Evolutionary conservation across 2,329 filamentous ascomycete species (phyloP).

Genomic region (Monilinia laxa): DNA sequence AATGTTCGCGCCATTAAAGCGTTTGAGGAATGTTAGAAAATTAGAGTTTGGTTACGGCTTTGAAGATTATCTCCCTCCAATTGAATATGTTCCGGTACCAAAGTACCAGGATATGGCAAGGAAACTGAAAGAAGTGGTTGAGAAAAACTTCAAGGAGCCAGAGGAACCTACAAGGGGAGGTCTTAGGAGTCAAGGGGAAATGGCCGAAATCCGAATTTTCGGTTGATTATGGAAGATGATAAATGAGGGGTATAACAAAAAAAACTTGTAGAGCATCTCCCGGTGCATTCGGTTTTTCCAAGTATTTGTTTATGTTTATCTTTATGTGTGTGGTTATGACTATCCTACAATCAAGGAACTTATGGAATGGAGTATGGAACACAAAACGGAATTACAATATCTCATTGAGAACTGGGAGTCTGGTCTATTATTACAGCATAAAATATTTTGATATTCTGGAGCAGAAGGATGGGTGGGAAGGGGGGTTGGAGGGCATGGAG

Average conservation of each 20-base stretch:
- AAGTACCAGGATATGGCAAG: slow-evolving; percentile 24
- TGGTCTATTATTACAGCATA: no score
- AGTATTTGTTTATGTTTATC: not conserved
- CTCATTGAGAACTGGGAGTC: no score
- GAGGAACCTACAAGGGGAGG: slow-evolving; percentile 4
- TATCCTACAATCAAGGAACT: no score
- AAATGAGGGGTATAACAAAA: not conserved
- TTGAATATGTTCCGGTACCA: slow-evolving; percentile 24
- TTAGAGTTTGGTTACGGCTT: slow-evolving; percentile 25
- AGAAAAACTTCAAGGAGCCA: slow-evolving; percentile 24
- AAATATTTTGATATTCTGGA: no score
- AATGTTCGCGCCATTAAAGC: slow-evolving; percentile 23
- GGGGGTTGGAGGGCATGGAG: no score
- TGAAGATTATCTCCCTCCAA: not conserved
- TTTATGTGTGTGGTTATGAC: not conserved
- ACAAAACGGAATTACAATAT: no score
- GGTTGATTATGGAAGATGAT: no score
- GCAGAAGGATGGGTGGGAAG: no score
- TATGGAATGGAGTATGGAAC: no score
- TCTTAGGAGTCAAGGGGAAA: not conserved
- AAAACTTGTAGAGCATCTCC: no score
- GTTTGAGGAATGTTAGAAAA: slow-evolving; percentile 25
- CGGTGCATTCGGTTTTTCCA: no score
- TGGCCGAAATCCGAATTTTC: not conserved
- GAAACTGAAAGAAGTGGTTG: slow-evolving; percentile 26